phyloP scores from a whole-genome alignment of 2,329 filamentous ascomycete genomes.

The Colletotrichum lindemuthianum region DNA sequence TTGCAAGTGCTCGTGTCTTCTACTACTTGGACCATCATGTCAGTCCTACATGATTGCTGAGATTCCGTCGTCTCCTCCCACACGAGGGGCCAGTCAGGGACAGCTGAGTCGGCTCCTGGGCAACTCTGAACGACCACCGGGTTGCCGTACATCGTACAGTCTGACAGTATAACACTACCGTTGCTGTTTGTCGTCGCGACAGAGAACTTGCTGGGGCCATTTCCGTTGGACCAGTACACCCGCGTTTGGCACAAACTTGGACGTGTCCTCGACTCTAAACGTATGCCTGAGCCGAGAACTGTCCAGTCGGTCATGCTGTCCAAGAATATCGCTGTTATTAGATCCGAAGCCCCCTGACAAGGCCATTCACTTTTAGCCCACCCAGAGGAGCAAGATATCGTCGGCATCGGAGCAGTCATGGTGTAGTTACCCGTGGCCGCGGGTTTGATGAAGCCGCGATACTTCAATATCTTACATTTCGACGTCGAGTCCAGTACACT shows the following conservation, averaged over 20 bases:
- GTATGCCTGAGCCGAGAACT: neutral
- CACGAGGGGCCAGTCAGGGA: conserved; percentile 2
- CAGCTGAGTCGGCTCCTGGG: neutral
- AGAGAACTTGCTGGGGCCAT: conserved; percentile 6
- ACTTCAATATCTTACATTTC: conserved; percentile 9
- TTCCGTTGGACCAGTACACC: conserved; percentile 19
- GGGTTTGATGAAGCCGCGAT: conserved; percentile 23
- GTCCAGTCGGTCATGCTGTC: neutral
- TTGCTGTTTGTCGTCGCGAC: neutral
- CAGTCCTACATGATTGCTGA: neutral
- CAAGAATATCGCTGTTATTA: neutral
- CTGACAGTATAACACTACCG: neutral
- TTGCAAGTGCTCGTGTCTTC: too few relatives aligned
- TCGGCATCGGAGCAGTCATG: neutral
- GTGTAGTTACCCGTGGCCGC: conserved; percentile 6
- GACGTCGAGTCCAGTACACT: conserved; percentile 10
- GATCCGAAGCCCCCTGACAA: conserved; percentile 4
- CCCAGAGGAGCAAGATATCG: conserved; percentile 20
- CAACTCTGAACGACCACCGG: neutral
- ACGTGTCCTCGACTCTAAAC: conserved; percentile 3
- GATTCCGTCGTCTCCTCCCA: neutral
- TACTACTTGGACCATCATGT: neutral
- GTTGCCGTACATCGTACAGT: neutral
- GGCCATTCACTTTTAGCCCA: conserved; percentile 1
- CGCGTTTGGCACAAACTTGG: conserved; percentile 14